Conservation (phyloP, 2,329 filamentous ascomycete species). For the Ceratocystis lukuohia region DNA sequence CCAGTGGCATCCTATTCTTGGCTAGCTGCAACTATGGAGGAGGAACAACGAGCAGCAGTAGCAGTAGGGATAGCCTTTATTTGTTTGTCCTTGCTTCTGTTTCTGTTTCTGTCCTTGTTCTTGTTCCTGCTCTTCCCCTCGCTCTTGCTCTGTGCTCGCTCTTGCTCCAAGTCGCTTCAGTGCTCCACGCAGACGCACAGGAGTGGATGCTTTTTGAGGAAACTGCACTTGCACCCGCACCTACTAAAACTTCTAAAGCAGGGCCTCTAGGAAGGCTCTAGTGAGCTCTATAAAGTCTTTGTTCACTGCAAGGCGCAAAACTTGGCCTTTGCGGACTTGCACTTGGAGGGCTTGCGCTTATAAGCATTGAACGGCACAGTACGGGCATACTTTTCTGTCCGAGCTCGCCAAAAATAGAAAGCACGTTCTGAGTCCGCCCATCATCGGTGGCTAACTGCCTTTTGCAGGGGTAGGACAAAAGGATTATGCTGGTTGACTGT, state of each 20-base stretch:
- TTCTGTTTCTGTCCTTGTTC: background rate
- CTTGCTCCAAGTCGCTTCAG: no score
- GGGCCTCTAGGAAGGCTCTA: background rate
- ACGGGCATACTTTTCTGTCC: conserved; percentile 3
- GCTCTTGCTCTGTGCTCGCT: no score
- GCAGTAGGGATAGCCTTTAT: no score
- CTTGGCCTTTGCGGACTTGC: background rate
- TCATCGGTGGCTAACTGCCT: background rate
- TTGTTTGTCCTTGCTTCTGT: no score
- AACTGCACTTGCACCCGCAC: conserved; percentile 2
- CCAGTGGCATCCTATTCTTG: conserved; percentile 6
- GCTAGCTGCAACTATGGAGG: background rate
- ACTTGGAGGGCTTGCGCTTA: background rate
- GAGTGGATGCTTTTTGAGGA: background rate
- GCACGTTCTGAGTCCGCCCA: background rate
- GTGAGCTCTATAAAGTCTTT: background rate
- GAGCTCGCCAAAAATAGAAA: conserved; percentile 2
- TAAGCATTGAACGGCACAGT: conserved; percentile 2
- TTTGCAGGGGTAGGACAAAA: background rate
- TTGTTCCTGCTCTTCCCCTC: no score
- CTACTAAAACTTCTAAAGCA: background rate
- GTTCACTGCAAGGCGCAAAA: background rate
- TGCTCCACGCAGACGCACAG: background rate
- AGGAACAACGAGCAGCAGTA: background rate
- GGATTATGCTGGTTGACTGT: background rate